Percentiles rank a stretch among this genome's conserved stretches.
Evolutionary conservation across 192 early-diverging fungal genomes (phyloP).

Genomic region (Radiomyces spectabilis): DNA sequence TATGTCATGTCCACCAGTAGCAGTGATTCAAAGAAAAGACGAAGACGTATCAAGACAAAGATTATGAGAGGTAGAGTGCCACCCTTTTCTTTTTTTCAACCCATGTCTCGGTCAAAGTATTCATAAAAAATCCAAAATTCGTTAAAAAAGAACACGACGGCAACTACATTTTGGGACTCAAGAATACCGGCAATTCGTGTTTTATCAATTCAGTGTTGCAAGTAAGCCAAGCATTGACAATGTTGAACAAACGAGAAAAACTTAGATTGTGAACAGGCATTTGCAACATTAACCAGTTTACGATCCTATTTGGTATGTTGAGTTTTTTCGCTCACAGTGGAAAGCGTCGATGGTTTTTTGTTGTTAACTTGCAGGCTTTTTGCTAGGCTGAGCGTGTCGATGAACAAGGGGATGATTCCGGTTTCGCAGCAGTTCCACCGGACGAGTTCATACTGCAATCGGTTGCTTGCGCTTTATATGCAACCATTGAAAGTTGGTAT

Average conservation of each 20-base stretch:
- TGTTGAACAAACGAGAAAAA: background rate
- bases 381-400: constrained; percentile 30
- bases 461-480: constrained; percentile 29
- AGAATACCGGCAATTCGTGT: constrained; percentile 88
- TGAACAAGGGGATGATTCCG: constrained; percentile 29
- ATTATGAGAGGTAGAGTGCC: constrained; percentile 7
- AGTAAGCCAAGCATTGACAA: constrained; percentile 26
- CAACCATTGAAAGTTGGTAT: constrained; percentile 28
- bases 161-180: constrained; percentile 53
- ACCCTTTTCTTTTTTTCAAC: background rate
- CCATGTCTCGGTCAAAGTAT: background rate
- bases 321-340: too few species aligned
- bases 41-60: constrained; percentile 20
- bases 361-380: background rate
- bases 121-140: too few species aligned
- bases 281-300: constrained; percentile 23
- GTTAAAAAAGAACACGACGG: constrained; percentile 32
- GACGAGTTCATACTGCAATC: constrained; percentile 28
- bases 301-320: constrained; percentile 28
- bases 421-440: constrained; percentile 12
- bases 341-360: background rate
- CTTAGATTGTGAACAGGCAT: constrained; percentile 7
- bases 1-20: constrained; percentile 7
- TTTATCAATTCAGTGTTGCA: constrained; percentile 89
- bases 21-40: constrained; percentile 13